These are phyloP conservation scores for Mycena floridula DNA, from an alignment of 768 basidiomycete species.

Conservation along the genomic window DNA sequence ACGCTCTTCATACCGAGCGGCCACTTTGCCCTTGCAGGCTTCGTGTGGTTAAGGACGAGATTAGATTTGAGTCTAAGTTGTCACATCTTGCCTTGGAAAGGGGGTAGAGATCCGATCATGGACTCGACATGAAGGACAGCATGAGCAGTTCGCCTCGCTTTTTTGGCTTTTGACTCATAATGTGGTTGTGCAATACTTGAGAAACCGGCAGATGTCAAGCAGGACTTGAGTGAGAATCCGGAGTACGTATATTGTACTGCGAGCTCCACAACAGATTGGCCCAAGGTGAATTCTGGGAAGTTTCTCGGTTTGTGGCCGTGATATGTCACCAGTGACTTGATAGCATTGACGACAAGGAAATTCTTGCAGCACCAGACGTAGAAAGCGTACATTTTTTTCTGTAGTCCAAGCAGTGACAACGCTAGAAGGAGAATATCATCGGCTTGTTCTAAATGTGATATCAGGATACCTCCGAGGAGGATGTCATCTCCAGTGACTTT, in stretches of 20 bases:
- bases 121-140: conserved; percentile 7
- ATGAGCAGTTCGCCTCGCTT: conserved; percentile 5
- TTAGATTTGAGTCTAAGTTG: no score
- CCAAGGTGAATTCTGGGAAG: background rate
- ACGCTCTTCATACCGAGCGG: no score
- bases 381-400: conserved; percentile 12
- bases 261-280: background rate
- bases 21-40: no score
- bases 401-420: conserved; percentile 10
- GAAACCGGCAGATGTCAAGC: conserved; percentile 6
- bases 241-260: conserved; percentile 4
- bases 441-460: conserved; percentile 19
- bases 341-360: conserved; percentile 17
- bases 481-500: conserved; percentile 10
- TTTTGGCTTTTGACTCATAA: conserved; percentile 7
- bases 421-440: conserved; percentile 20
- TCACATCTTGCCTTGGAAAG: conserved; percentile 2
- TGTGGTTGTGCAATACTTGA: conserved; percentile 6
- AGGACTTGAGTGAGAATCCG: conserved; percentile 3
- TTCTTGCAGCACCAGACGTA: conserved; percentile 17
- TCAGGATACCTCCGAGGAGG: conserved; percentile 3
- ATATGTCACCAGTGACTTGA: background rate
- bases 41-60: no score
- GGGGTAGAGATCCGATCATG: conserved; percentile 7
- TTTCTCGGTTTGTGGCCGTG: background rate